Base-by-base conservation (phyloP, 768 basidiomycete genomes). In the Pilatotrama ljubarskyi region DNA sequence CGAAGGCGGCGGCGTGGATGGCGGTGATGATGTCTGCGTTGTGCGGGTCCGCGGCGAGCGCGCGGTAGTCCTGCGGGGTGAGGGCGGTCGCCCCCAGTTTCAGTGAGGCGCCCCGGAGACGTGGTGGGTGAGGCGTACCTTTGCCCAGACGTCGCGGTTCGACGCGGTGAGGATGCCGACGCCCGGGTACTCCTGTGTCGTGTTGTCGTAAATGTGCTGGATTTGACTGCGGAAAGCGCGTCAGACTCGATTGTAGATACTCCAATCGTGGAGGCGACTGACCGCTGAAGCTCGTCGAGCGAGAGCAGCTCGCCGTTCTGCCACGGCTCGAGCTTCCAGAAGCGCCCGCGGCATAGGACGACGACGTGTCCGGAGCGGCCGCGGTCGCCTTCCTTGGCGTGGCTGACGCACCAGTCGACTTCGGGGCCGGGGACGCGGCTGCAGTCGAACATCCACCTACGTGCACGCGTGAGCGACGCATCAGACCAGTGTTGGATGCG, bases 381-480 rank as follows among this genome's bases (percentile, higher is more conserved):
- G 5, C 65, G 62, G 38, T 87, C 86, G 17, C 78, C 80, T 10
- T 74, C 70, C 51, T 82, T 76, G 0, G 90, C 85, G 50, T 69
- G 63, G 17, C 61, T 62, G 22, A 68, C 65, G 55, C 66, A 66
- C 84, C 91, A 91, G 70, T 98, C 95, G 17, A 89, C 88, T 44
- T 87, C 80, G 10, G 77, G 72, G 1, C 89, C 88, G 2, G 92
- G 92, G 18, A 94, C 78, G 55, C 92, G 88, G 63, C 84, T 91
- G 70, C 91, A 92, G 70, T 94, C 92, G 65, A 94, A 94, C 92
- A 94, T 93, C 92, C 92, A 94, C 50, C 90, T 91, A 25, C 29
- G 29, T 5, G 47, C 35, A 22, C 42, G 8, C 9, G 40, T 53
- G 15, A 49, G 41, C 14, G 1, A 15, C 18, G 13, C 1, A 9